Evolutionary conservation across 495 filamentous ascomycete species (phyloP).

Genomic region (Aspergillus affinis): DNA sequence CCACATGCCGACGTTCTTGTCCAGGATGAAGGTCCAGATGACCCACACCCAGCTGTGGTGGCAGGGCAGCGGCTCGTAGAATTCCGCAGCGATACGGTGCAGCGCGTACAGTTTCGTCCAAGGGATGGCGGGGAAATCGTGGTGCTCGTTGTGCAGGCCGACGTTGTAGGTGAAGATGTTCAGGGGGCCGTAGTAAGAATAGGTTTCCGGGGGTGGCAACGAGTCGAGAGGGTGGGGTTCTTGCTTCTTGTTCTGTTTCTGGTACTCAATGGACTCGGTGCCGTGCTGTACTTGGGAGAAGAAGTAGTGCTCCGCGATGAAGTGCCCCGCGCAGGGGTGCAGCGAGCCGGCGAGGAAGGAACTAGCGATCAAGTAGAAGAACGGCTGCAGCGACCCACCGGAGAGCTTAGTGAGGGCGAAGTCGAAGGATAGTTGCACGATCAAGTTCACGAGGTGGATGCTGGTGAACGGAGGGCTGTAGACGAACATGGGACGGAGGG

Average conservation of each 20-base stretch:
- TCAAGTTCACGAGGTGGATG: slow-evolving; percentile 80
- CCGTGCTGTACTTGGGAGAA: slow-evolving; percentile 69
- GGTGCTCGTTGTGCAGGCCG: slow-evolving; percentile 96
- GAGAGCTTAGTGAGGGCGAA: slow-evolving; percentile 56
- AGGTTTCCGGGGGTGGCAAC: slow-evolving; percentile 84
- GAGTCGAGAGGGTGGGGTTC: slow-evolving; percentile 40
- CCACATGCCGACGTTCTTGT: slow-evolving; percentile 81
- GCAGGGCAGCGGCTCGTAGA: slow-evolving; percentile 83
- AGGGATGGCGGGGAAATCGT: slow-evolving; percentile 95
- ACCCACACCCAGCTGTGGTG: slow-evolving; percentile 91
- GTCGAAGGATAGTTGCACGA: slow-evolving; percentile 77
- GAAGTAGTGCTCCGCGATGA: slow-evolving; percentile 99
- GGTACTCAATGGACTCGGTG: slow-evolving; percentile 52
- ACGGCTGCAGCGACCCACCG: slow-evolving; percentile 52
- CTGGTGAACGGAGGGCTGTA: slow-evolving; percentile 85
- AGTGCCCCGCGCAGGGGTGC: slow-evolving; percentile 95
- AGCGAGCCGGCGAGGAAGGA: slow-evolving; percentile 92
- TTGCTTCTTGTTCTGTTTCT: slow-evolving; percentile 30
- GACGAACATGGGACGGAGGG: slow-evolving; percentile 93
- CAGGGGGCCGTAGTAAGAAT: slow-evolving; percentile 91
- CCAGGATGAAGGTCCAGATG: slow-evolving; percentile 92
- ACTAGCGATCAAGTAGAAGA: slow-evolving; percentile 79
- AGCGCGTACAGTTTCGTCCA: slow-evolving; percentile 82
- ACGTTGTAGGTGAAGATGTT: slow-evolving; percentile 97
- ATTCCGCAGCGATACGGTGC: slow-evolving; percentile 81